Percentiles rank a stretch among this genome's conserved stretches.
Evolutionary conservation across 495 filamentous ascomycete species (phyloP).

Genomic region (Trichoderma gamsii): DNA sequence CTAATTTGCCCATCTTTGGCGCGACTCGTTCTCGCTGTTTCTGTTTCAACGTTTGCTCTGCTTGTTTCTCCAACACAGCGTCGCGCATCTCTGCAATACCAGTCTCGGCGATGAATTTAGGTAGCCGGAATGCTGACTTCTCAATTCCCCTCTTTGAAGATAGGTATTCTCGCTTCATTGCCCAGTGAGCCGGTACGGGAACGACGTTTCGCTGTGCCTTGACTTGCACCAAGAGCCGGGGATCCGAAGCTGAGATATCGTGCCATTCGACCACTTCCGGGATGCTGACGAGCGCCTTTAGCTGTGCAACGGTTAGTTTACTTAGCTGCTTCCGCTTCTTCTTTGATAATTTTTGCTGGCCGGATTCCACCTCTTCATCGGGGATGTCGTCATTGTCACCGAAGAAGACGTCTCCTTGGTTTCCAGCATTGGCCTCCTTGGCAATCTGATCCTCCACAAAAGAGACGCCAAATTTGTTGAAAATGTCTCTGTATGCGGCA

Average conservation of each 20-base stretch:
- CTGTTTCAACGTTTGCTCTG: slow-evolving; percentile 81
- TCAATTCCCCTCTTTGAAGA: slow-evolving; percentile 94
- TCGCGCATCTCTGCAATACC: slow-evolving; percentile 98
- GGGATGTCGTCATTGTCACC: slow-evolving; percentile 85
- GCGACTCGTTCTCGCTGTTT: slow-evolving; percentile 92
- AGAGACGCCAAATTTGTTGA: slow-evolving; percentile 59
- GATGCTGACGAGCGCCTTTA: slow-evolving; percentile 85
- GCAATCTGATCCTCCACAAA: slow-evolving; percentile 52
- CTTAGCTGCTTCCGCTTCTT: slow-evolving; percentile 86
- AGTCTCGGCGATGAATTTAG: slow-evolving; percentile 96
- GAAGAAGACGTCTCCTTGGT: slow-evolving; percentile 83
- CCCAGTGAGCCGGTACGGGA: slow-evolving; percentile 90
- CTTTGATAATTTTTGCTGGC: slow-evolving; percentile 70
- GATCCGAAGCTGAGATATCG: slow-evolving; percentile 87
- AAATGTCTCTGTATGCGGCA: slow-evolving; percentile 73
- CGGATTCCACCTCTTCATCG: slow-evolving; percentile 70
- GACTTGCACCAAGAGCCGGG: slow-evolving; percentile 82
- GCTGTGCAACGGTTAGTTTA: slow-evolving; percentile 88
- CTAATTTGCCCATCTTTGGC: slow-evolving; percentile 93
- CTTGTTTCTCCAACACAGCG: slow-evolving; percentile 91
- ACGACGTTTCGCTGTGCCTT: slow-evolving; percentile 95
- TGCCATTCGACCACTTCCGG: slow-evolving; percentile 98
- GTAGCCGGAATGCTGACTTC: slow-evolving; percentile 85
- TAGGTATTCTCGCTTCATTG: slow-evolving; percentile 90
- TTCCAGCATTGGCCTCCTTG: slow-evolving; percentile 55